These are phyloP conservation scores for Cystoderma amianthinum DNA, from an alignment of 768 basidiomycete species.

Conservation along the genomic window DNA sequence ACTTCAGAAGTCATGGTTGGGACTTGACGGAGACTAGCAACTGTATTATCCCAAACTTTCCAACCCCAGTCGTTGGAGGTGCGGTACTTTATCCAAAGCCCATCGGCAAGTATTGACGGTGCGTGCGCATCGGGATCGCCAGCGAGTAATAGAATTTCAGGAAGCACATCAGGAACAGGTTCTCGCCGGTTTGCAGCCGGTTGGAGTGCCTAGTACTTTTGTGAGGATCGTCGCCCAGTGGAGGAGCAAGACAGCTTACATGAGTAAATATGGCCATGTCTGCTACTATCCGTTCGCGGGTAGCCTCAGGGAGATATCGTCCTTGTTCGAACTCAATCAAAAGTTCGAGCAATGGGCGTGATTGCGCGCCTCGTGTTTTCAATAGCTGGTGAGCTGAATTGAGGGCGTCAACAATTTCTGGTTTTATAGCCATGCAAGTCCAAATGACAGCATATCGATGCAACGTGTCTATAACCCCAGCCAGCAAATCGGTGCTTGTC, in stretches of 20 bases:
- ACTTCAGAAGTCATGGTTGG: conserved; percentile 46
- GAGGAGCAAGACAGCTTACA: conserved; percentile 26
- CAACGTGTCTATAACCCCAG: conserved; percentile 64
- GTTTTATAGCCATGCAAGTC: conserved; percentile 66
- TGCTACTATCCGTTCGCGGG: conserved; percentile 51
- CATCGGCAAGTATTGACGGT: conserved; percentile 64
- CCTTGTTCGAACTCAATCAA: conserved; percentile 62
- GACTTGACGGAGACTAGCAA: conserved; percentile 68
- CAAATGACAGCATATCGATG: conserved; percentile 67
- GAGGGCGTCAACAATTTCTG: conserved; percentile 49
- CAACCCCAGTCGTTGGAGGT: conserved; percentile 68
- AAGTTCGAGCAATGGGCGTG: conserved; percentile 54
- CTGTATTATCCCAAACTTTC: conserved; percentile 80
- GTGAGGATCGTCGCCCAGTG: background rate
- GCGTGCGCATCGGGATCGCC: conserved; percentile 53
- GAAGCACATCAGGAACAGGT: conserved; percentile 38
- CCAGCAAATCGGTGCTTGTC: conserved; percentile 43
- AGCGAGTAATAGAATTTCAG: conserved; percentile 65
- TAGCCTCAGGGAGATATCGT: conserved; percentile 42
- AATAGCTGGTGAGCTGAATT: conserved; percentile 56
- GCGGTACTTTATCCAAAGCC: conserved; percentile 79
- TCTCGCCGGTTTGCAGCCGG: conserved; percentile 31
- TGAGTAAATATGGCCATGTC: conserved; percentile 59
- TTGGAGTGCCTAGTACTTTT: conserved; percentile 46
- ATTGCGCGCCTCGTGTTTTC: conserved; percentile 60